phyloP scores from a whole-genome alignment of 257 asterid species.

The Fraxinus americana region DNA sequence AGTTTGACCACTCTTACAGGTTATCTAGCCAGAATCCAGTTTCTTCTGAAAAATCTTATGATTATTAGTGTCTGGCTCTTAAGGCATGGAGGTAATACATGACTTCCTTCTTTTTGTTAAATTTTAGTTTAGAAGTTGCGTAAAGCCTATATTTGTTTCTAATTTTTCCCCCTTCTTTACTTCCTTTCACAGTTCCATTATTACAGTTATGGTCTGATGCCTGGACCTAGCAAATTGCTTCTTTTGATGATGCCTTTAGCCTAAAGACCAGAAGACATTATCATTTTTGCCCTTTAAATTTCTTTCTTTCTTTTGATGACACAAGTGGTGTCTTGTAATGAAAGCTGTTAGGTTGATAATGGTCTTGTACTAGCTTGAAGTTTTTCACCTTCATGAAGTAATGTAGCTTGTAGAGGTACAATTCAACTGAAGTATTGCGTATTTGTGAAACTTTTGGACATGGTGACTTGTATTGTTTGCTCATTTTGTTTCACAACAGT shows the following conservation, averaged over 20 bases:
- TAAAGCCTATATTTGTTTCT: constrained; percentile 10
- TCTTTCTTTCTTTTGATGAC: constrained; percentile 24
- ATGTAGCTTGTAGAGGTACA: background rate
- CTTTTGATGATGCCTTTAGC: constrained; percentile 41
- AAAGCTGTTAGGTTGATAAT: constrained; percentile 16
- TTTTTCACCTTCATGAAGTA: background rate
- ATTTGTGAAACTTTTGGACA: constrained; percentile 8
- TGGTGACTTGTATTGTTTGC: background rate
- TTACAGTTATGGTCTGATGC: constrained; percentile 47
- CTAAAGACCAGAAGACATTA: constrained; percentile 30
- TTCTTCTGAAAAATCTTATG: constrained; percentile 37
- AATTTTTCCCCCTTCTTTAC: constrained; percentile 22
- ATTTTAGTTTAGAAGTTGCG: background rate
- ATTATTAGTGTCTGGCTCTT: constrained; percentile 29
- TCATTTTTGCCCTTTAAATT: constrained; percentile 20
- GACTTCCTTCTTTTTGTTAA: background rate
- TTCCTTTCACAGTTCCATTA: constrained; percentile 25
- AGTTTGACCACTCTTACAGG: constrained; percentile 26
- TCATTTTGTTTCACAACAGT: constrained; percentile 11
- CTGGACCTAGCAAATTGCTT: constrained; percentile 30
- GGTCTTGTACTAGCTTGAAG: constrained; percentile 28
- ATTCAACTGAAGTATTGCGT: background rate
- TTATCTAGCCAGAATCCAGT: constrained; percentile 32
- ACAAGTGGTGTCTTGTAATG: constrained; percentile 18
- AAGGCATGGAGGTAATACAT: constrained; percentile 13